A percentile compares a stretch with the other conserved stretches of the same genome.
phyloP scores from a whole-genome alignment of 192 early-diverging fungal genomes.

The Entrophospora sp. region DNA sequence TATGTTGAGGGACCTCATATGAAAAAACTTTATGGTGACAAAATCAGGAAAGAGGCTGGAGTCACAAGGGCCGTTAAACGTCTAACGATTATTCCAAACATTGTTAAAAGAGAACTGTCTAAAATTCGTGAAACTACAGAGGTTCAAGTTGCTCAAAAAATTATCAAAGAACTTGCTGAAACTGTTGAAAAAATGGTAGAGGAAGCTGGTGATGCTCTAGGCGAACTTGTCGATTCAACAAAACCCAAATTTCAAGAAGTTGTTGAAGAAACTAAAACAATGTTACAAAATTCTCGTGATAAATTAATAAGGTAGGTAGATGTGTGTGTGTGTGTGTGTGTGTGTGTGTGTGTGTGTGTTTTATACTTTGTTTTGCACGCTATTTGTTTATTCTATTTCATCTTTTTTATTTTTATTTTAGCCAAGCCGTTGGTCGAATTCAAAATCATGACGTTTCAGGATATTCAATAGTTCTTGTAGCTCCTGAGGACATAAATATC shows the following conservation, averaged over 20 bases:
- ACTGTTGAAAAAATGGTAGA: slow-evolving; percentile 60
- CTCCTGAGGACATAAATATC: neutral
- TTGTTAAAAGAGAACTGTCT: slow-evolving; percentile 39
- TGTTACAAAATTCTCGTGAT: slow-evolving; percentile 32
- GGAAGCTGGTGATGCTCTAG: slow-evolving; percentile 40
- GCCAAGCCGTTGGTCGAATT: slow-evolving; percentile 31
- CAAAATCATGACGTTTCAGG: slow-evolving; percentile 32
- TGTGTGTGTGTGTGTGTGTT: neutral
- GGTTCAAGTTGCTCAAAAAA: slow-evolving; percentile 40
- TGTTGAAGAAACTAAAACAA: slow-evolving; percentile 32
- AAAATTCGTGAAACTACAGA: slow-evolving; percentile 47
- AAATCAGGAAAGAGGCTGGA: slow-evolving; percentile 77
- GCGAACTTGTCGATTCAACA: slow-evolving; percentile 44
- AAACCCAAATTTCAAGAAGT: slow-evolving; percentile 42
- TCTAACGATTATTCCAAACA: slow-evolving; percentile 53
- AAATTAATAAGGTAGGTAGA: slow-evolving; percentile 30
- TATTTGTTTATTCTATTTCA: neutral
- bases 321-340: too few species aligned
- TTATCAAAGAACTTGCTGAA: slow-evolving; percentile 44
- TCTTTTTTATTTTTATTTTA: neutral
- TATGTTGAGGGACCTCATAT: slow-evolving; percentile 93
- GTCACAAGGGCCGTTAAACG: slow-evolving; percentile 61
- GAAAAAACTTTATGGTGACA: slow-evolving; percentile 76
- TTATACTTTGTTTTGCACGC: too few species aligned
- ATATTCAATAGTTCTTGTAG: slow-evolving; percentile 26